Base-by-base conservation (phyloP, 2,329 filamentous ascomycete genomes). In the Nigrospora osmanthi region DNA sequence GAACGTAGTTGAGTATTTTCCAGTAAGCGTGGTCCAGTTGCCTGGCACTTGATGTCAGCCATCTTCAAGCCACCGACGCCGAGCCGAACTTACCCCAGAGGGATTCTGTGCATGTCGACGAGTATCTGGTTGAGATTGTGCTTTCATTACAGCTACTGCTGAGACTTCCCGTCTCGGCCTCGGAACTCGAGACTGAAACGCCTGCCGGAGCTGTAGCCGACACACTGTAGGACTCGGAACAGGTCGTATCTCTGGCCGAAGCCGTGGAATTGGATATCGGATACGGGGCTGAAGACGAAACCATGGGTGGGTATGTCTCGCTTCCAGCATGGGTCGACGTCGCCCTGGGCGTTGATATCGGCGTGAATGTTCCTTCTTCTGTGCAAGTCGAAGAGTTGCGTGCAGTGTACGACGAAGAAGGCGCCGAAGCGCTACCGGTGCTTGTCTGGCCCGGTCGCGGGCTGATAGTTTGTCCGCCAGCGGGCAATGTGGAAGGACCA, bases 331-430 rank as follows among this genome's bases (percentile, higher is more conserved):
- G 17, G 13, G 28, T 35, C 23, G 44, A 33, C 35, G 10, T 32
- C 17, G 13, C 16, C 23, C 19, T n/a, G 17, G 40, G 19, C 19
- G 37, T 35, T 9, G 36, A 19, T 15, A n/a, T 13, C 11, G 32
- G 33, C 19, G 33, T 35, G 14, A 5, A 14, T 11, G 34, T 35
- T 2, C 14, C 19, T 35, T 43, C 40, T 12, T 47, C 45, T 2
- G 40, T 40, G 32, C 45, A 47, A 13, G 40, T 47, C 23, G 45
- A 44, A 15, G 42, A 16, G 17, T 38, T 32, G 35, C 12, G 38
- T 12, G 15, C 14, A 15, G 15, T 1, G 35, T 40, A 43, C 28
- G 31, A 14, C 12, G 36, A 11, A 14, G 45, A 43, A n/a, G 35
- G 23, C 28, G 40, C 6, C 33, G 19, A 38, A 3, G 35, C 23